A percentile compares a stretch with the other conserved stretches of the same genome.
phyloP scores from a whole-genome alignment of 2,329 filamentous ascomycete genomes.

The Colletotrichum tofieldiae region DNA sequence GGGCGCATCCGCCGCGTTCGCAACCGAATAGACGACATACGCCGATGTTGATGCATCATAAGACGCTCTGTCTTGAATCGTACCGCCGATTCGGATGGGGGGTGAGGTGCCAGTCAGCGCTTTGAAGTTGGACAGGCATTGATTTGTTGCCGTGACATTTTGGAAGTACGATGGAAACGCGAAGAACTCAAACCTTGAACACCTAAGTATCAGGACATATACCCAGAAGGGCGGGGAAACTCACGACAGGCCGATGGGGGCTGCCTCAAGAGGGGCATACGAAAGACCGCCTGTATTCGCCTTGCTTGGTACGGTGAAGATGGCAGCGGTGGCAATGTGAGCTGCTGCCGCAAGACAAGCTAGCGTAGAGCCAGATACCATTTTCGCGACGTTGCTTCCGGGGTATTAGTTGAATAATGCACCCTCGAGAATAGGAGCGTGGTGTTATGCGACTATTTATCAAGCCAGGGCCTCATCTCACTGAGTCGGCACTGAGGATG shows the following conservation, averaged over 20 bases:
- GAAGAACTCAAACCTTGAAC: constrained; percentile 68
- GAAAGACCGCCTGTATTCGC: constrained; percentile 20
- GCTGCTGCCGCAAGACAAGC: constrained; percentile 2
- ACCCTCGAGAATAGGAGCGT: not conserved
- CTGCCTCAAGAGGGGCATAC: constrained; percentile 27
- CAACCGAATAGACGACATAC: constrained; percentile 67
- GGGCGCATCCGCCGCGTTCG: constrained; percentile 63
- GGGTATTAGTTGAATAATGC: not conserved
- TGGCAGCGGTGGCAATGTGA: constrained; percentile 14
- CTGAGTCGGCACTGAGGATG: not conserved
- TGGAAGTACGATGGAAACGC: constrained; percentile 69
- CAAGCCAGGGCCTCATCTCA: not conserved
- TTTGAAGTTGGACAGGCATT: constrained; percentile 68
- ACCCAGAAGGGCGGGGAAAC: not conserved
- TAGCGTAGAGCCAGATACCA: not conserved
- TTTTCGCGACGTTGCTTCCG: not conserved
- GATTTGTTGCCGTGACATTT: constrained; percentile 64
- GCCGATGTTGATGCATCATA: constrained; percentile 62
- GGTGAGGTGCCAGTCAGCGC: constrained; percentile 66
- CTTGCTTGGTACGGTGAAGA: constrained; percentile 21
- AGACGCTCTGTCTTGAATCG: constrained; percentile 70
- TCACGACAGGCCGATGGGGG: constrained; percentile 35
- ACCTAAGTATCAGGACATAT: not conserved
- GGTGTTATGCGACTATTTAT: not conserved
- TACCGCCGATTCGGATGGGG: constrained; percentile 71